Conservation (phyloP, 495 filamentous ascomycete genomes). For the Hypoxylon rickii region DNA sequence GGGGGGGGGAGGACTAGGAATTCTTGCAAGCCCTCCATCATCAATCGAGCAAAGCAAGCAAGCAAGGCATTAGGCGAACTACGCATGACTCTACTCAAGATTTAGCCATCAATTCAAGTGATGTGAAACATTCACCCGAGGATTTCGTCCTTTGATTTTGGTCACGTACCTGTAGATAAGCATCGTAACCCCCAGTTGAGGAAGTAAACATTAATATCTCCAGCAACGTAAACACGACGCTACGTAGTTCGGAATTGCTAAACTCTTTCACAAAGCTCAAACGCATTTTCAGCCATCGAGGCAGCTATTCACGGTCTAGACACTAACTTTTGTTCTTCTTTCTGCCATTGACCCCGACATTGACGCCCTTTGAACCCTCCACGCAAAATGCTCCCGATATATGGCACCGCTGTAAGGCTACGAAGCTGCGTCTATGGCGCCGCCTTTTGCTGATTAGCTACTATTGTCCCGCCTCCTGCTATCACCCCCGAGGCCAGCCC, state of each 20-base stretch:
- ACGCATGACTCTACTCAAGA: too few species aligned
- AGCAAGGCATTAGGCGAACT: not conserved
- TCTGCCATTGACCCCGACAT: not conserved
- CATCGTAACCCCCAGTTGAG: too few species aligned
- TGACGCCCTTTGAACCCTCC: constrained; percentile 18
- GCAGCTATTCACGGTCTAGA: constrained; percentile 13
- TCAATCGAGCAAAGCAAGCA: too few species aligned
- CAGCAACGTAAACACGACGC: constrained; percentile 1
- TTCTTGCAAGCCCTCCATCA: too few species aligned
- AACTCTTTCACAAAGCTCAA: constrained; percentile 6
- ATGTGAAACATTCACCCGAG: too few species aligned
- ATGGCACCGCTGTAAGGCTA: constrained; percentile 1
- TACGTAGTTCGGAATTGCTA: too few species aligned
- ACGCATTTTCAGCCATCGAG: constrained; percentile 6
- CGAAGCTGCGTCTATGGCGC: constrained; percentile 13
- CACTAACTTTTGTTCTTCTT: constrained; percentile 6
- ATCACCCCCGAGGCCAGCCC: constrained; percentile 40
- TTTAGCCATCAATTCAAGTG: not conserved
- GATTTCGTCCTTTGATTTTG: too few species aligned
- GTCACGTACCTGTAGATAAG: too few species aligned
- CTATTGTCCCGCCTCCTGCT: constrained; percentile 20
- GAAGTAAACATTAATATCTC: constrained; percentile 3
- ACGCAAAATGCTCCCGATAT: constrained; percentile 14
- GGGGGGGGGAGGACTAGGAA: too few species aligned
- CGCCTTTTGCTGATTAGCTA: constrained; percentile 20